Percentiles rank a stretch among this genome's conserved stretches.
Conservation (phyloP, 73 alveolate species). For the Breviolum minutum region DNA sequence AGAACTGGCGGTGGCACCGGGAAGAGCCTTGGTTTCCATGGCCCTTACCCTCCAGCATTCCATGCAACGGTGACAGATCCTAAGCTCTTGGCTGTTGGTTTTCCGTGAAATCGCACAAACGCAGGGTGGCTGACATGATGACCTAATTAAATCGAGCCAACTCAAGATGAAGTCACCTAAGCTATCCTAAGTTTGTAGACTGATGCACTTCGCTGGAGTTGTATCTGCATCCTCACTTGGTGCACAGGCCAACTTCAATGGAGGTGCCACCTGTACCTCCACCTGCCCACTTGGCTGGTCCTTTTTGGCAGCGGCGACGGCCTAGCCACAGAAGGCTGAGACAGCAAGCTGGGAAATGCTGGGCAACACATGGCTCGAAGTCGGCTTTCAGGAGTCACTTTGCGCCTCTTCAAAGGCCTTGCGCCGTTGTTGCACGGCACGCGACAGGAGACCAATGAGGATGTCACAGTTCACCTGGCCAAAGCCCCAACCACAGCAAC, state of each 20-base stretch:
- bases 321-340: not conserved
- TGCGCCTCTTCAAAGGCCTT: constrained; percentile 67
- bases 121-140: constrained; percentile 89
- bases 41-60: no score
- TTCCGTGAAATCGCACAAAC: constrained; percentile 78
- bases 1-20: constrained; percentile 86
- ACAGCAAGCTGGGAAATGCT: not conserved
- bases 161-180: no score
- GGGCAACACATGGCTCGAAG: no score
- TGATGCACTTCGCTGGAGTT: not conserved
- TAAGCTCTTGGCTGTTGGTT: constrained; percentile 48
- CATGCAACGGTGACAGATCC: not conserved
- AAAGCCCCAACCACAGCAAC: not conserved
- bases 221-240: not conserved
- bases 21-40: constrained; percentile 39
- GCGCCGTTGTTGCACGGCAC: constrained; percentile 89
- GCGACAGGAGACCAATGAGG: constrained; percentile 68
- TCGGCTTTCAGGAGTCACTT: no score
- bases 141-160: not conserved
- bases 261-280: constrained; percentile 35
- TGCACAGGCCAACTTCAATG: constrained; percentile 57
- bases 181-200: not conserved
- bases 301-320: constrained; percentile 28
- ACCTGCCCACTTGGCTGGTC: not conserved
- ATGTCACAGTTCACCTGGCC: constrained; percentile 95